Base-by-base conservation (phyloP, 768 basidiomycete species). In the Crucibulum laeve region DNA sequence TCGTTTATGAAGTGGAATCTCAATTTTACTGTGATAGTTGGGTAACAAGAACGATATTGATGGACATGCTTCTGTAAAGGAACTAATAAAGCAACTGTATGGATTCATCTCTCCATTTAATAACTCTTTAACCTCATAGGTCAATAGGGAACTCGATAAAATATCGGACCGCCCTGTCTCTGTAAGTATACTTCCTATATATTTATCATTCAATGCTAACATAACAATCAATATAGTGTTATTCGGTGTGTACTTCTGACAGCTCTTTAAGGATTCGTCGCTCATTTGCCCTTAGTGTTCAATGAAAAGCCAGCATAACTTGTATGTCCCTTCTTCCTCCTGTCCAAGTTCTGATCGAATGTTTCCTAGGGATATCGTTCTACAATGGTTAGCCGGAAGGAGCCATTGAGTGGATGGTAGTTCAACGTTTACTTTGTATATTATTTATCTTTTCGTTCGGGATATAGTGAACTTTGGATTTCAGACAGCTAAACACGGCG, bases 281-380 rank as follows among this genome's bases (percentile, higher is more conserved):
- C 33, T 48, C 7, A 35, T 24, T 26, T 40, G 38, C 18, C 36
- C 38, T 1, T 53, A 96, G 93, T 95, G 92, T 60, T 96, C 91
- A 2, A 94, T 95, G 86, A 94, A 93, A 64, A 93, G 84, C 56
- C 87, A 90, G 62, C 91, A 96, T 62, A 96, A 96, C 59, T 68
- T 96, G 85, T 88, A 53, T 43, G 87, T 60, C 25, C 21, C 21
- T 21, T 24, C 15, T 36, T 13, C 4, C 42, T 34, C 15, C 26
- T 25, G 6, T 26, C 17, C 25, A 5, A 13, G 7, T 42, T 14
- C 15, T 14, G 4, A 10, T 10, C n/a, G 17, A 17, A 5, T n/a
- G n/a, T 23, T 34, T 22, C 43, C 10, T 46, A 87, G 84, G 46
- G 91, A 93, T 57, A 91, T 94, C 47, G 83, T 94, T 5, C 62